These are phyloP conservation scores for Thozetella sp. DNA, from an alignment of 495 filamentous ascomycete species.

Conservation along the genomic window DNA sequence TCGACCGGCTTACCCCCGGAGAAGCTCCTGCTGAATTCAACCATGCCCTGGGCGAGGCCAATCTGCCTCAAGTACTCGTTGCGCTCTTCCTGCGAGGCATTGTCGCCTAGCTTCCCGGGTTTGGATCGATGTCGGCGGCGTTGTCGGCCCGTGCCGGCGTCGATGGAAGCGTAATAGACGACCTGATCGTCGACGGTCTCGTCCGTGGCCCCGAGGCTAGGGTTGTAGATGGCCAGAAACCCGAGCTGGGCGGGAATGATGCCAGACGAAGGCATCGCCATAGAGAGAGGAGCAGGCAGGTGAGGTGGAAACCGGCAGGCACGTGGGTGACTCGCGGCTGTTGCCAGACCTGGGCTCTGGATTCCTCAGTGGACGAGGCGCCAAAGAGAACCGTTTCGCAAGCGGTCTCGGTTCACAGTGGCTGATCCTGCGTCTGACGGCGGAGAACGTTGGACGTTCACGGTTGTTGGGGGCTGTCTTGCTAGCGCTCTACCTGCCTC, in stretches of 20 bases:
- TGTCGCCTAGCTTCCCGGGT: constrained; percentile 35
- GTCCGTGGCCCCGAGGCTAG: constrained; percentile 82
- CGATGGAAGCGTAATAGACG: constrained; percentile 83
- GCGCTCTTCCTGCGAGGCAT: constrained; percentile 57
- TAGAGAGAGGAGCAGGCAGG: background rate
- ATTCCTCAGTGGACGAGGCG: too few species aligned
- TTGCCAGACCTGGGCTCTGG: too few species aligned
- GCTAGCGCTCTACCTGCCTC: too few species aligned
- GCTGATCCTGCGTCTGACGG: too few species aligned
- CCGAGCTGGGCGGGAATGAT: constrained; percentile 80
- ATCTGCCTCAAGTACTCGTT: constrained; percentile 90
- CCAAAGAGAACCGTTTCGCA: too few species aligned
- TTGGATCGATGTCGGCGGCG: constrained; percentile 27
- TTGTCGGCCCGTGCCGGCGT: constrained; percentile 34
- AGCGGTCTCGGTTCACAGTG: too few species aligned
- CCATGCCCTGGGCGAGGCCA: constrained; percentile 97
- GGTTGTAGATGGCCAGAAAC: constrained; percentile 93
- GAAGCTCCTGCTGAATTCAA: constrained; percentile 89
- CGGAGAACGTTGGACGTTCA: too few species aligned
- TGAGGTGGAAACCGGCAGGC: background rate
- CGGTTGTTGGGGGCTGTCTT: too few species aligned
- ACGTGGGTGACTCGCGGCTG: too few species aligned
- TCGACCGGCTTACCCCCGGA: constrained; percentile 75
- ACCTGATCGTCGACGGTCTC: constrained; percentile 89
- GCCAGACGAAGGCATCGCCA: constrained; percentile 5